A percentile compares a stretch with the other conserved stretches of the same genome.
These are phyloP conservation scores for Metschnikowia picachoensis DNA, from an alignment of 805 yeast species.

Conservation along the genomic window DNA sequence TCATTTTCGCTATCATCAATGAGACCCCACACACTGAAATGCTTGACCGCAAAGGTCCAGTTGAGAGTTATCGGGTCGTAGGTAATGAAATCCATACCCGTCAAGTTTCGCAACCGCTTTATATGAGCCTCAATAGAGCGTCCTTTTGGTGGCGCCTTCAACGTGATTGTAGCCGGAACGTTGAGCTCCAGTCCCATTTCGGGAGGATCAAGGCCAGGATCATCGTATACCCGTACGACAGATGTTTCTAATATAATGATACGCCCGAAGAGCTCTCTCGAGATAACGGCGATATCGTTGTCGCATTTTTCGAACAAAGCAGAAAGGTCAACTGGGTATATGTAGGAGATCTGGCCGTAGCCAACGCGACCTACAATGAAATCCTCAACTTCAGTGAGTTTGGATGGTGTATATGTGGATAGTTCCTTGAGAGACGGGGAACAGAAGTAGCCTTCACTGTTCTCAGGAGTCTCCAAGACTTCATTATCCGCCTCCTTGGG, in stretches of 20 bases:
- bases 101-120: slow-evolving; percentile 46
- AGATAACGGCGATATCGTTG: slow-evolving; percentile 35
- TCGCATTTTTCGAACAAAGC: slow-evolving; percentile 41
- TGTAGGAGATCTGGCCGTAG: slow-evolving; percentile 64
- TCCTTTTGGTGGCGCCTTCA: slow-evolving; percentile 57
- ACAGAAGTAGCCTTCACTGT: slow-evolving; percentile 52
- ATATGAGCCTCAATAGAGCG: slow-evolving; percentile 45
- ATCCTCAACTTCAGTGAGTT: slow-evolving; percentile 53
- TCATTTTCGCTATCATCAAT: slow-evolving; percentile 54
- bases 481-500: slow-evolving; percentile 26
- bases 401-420: slow-evolving; percentile 38
- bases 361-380: slow-evolving; percentile 68
- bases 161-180: slow-evolving; percentile 69
- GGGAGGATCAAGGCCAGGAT: slow-evolving; percentile 45
- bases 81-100: slow-evolving; percentile 75
- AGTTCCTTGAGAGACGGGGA: slow-evolving; percentile 58
- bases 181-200: slow-evolving; percentile 65
- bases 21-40: slow-evolving; percentile 93
- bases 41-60: slow-evolving; percentile 82
- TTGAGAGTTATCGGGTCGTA: slow-evolving; percentile 71
- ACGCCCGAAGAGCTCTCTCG: slow-evolving; percentile 35
- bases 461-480: too few relatives aligned
- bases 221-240: slow-evolving; percentile 61
- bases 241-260: slow-evolving; percentile 41
- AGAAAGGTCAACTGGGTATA: slow-evolving; percentile 65